These are phyloP conservation scores for Mucor sp. DNA, from an alignment of 371 early-diverging fungal species.

Conservation along the genomic window DNA sequence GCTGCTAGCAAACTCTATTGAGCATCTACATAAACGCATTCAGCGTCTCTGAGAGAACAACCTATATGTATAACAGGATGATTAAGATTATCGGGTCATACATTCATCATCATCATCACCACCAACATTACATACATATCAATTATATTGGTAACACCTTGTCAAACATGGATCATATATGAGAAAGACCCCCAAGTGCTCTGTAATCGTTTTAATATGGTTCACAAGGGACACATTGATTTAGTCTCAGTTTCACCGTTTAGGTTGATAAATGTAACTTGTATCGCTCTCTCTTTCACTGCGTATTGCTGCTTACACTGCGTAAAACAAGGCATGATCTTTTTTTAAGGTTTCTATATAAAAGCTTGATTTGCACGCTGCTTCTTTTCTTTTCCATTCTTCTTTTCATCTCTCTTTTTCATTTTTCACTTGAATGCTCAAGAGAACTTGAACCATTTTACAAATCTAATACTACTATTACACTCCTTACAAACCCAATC, in stretches of 20 bases:
- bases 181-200: slow-evolving; percentile 11
- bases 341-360: slow-evolving; percentile 4
- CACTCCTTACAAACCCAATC: slow-evolving; percentile 6
- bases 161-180: slow-evolving; percentile 14
- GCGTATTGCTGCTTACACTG: neutral
- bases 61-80: neutral
- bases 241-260: slow-evolving; percentile 13
- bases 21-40: no score
- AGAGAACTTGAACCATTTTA: neutral
- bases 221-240: slow-evolving; percentile 10
- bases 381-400: neutral
- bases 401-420: slow-evolving; percentile 2
- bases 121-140: neutral
- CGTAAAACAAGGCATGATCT: slow-evolving; percentile 18
- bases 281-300: neutral
- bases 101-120: neutral
- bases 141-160: slow-evolving; percentile 19
- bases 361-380: neutral
- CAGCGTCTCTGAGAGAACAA: neutral
- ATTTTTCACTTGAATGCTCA: slow-evolving; percentile 15
- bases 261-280: neutral
- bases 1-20: neutral
- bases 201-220: slow-evolving; percentile 3
- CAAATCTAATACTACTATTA: neutral
- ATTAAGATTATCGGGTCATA: neutral